Conservation (phyloP, 192 early-diverging fungal genomes). For the Umbelopsis sp. region DNA sequence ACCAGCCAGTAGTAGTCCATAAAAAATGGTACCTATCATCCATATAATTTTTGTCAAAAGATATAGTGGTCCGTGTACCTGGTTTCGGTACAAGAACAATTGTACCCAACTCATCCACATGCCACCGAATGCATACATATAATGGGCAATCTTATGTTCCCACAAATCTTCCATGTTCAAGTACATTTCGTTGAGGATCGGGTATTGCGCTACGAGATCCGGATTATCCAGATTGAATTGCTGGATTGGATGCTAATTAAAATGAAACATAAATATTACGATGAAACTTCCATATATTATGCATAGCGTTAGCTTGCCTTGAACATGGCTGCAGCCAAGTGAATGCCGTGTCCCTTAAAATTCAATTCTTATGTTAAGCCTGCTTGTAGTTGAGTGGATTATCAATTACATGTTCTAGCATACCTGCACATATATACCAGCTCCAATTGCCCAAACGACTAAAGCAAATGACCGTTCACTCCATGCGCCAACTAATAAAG, state of each 20-base stretch:
- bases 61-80: slow-evolving; percentile 36
- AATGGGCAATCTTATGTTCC: slow-evolving; percentile 55
- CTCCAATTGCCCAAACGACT: slow-evolving; percentile 35
- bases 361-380: not conserved
- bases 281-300: not conserved
- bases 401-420: not conserved
- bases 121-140: slow-evolving; percentile 55
- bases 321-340: slow-evolving; percentile 37
- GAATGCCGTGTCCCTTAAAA: slow-evolving; percentile 31
- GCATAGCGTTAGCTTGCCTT: slow-evolving; percentile 25
- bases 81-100: slow-evolving; percentile 47
- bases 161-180: slow-evolving; percentile 50
- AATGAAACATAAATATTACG: not conserved
- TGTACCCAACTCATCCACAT: slow-evolving; percentile 56
- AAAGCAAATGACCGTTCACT: slow-evolving; percentile 33
- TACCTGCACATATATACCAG: slow-evolving; percentile 40
- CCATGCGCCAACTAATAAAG: slow-evolving; percentile 29
- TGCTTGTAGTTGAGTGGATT: not conserved
- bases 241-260: slow-evolving; percentile 38
- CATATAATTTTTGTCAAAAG: slow-evolving; percentile 21
- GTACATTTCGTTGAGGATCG: slow-evolving; percentile 44
- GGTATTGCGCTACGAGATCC: slow-evolving; percentile 39
- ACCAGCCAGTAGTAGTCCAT: slow-evolving; percentile 36
- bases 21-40: slow-evolving; percentile 33
- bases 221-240: slow-evolving; percentile 37